Evolutionary conservation across 2,329 filamentous ascomycete genomes (phyloP).

Genomic region (Colletotrichum orbiculare): DNA sequence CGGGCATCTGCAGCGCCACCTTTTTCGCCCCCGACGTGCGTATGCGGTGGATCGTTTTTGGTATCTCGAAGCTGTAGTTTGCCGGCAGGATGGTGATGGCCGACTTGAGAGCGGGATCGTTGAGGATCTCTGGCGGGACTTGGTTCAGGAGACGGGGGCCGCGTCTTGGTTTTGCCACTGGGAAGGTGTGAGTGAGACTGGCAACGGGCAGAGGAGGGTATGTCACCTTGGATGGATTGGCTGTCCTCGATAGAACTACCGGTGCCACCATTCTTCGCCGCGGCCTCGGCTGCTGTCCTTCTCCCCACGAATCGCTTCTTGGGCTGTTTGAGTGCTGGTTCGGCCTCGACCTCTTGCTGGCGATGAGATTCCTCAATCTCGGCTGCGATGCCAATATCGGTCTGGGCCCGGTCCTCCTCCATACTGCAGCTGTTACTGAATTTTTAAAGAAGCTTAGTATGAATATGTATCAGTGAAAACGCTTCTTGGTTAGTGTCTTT

Average conservation of each 20-base stretch:
- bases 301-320: slow-evolving; percentile 94
- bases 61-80: slow-evolving; percentile 99
- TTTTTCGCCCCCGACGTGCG: slow-evolving; percentile 81
- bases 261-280: slow-evolving; percentile 52
- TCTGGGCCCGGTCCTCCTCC: slow-evolving; percentile 80
- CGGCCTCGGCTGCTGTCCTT: slow-evolving; percentile 71
- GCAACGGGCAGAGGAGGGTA: too few species aligned
- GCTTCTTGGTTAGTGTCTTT: too few species aligned
- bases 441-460: too few species aligned
- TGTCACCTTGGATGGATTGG: slow-evolving; percentile 67
- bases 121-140: slow-evolving; percentile 86
- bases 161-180: slow-evolving; percentile 78
- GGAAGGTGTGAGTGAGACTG: slow-evolving; percentile 12
- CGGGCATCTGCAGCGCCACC: slow-evolving; percentile 96
- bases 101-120: slow-evolving; percentile 86
- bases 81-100: slow-evolving; percentile 87
- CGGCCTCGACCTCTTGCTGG: slow-evolving; percentile 47
- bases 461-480: background rate
- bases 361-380: slow-evolving; percentile 66
- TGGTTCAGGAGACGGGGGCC: slow-evolving; percentile 88
- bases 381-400: slow-evolving; percentile 76
- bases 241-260: slow-evolving; percentile 63
- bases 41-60: slow-evolving; percentile 96
- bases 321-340: slow-evolving; percentile 72
- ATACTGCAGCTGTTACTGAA: slow-evolving; percentile 56